Conservation (phyloP, 345 rosid genomes). For the Salix purpurea region DNA sequence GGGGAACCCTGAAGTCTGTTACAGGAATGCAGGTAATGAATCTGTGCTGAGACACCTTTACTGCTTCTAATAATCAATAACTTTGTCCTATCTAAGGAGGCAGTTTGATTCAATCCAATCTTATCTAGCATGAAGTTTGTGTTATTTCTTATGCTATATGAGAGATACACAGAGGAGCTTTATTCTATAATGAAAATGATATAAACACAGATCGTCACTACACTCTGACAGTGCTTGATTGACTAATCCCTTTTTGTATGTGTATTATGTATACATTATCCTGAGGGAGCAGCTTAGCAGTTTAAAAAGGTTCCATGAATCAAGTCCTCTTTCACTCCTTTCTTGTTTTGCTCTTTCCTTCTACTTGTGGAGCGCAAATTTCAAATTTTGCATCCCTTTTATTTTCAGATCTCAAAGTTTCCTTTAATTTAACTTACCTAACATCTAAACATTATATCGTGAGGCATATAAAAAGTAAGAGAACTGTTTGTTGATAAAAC, state of each 20-base stretch:
- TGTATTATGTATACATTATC: background rate
- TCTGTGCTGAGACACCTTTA: background rate
- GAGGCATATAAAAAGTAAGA: background rate
- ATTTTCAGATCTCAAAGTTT: background rate
- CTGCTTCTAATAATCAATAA: background rate
- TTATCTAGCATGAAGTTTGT: background rate
- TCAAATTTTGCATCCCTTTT: background rate
- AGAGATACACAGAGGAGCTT: background rate
- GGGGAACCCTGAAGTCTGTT: slow-evolving; percentile 97
- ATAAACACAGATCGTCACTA: background rate
- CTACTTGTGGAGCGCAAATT: background rate
- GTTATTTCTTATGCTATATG: background rate
- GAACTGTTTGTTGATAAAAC: background rate
- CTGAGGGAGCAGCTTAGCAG: background rate
- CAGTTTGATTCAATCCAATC: background rate
- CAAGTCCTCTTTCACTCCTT: background rate
- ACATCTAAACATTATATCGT: background rate
- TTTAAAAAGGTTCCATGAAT: background rate
- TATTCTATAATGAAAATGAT: background rate
- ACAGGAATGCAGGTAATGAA: slow-evolving; percentile 92
- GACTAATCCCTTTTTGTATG: background rate
- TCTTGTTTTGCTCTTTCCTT: background rate
- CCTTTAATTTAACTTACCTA: background rate
- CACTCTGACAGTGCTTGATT: background rate
- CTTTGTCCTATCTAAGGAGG: background rate